Base-by-base conservation (phyloP, 2,329 filamentous ascomycete species). In the Sarocladium oryzae region DNA sequence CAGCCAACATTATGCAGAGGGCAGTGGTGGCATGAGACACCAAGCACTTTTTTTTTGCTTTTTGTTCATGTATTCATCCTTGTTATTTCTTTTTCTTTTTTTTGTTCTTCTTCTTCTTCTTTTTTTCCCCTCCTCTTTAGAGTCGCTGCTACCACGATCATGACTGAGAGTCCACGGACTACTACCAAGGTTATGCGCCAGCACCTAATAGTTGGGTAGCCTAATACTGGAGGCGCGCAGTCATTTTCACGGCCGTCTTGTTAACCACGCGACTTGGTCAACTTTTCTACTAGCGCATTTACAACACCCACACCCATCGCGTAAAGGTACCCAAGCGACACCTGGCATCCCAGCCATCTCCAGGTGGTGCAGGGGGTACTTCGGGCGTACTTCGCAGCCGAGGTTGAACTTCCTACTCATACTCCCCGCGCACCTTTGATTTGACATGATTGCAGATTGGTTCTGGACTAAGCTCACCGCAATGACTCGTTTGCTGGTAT, bases 361-460 rank as follows among this genome's bases (percentile, higher is more conserved):
- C 43, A 18, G 4, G 43, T 16, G 26, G 24, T 48, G 43, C 43
- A 48, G 43, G 43, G 43, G 43, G 43, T 48, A 48, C 43, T 48
- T 48, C 43, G 43, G 43, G 28, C 43, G 43, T 48, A 48, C 43
- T 48, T 43, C n/a, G 28, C 43, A 48, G 43, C 43, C 43, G 43
- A 48, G 43, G 43, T 45, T 28, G 11, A 13, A 32, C 33, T 4
- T 48, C 10, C 26, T 30, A 13, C 28, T 30, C 7, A n/a, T 7
- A 21, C 21, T 48, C 7, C n/a, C 21, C 16, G 21, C 23, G 40
- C 23, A 7, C n/a, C n/a, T 48, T 33, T 21, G 43, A 48, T 33
- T 33, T n/a, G 16, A n/a, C 40, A 16, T 24, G 15, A 43, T 26
- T 43, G 26, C 23, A 28, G 21, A 9, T 16, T 23, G 37, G 18